Percentiles rank a stretch among this genome's conserved stretches.
Conservation (phyloP, 2,329 filamentous ascomycete genomes). For the Eurotiales sp. region DNA sequence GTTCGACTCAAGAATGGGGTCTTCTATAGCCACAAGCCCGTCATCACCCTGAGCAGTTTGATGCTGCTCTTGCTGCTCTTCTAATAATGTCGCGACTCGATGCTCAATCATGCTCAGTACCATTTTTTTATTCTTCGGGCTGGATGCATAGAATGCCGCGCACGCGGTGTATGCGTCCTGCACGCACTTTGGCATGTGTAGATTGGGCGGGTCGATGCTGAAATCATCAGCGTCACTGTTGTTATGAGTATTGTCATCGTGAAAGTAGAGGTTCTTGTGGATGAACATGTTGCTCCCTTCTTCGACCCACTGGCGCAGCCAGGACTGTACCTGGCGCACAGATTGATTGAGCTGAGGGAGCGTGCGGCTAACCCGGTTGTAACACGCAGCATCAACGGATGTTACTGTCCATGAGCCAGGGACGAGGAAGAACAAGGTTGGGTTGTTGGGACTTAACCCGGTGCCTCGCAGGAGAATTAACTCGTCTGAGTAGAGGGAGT, state of each 20-base stretch:
- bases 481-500: neutral
- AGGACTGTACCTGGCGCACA: conserved; percentile 3
- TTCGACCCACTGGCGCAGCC: conserved; percentile 12
- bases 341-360: conserved; percentile 1
- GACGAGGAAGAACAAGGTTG: conserved; percentile 7
- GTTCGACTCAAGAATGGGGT: neutral
- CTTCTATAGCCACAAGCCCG: neutral
- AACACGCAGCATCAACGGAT: neutral
- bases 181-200: conserved; percentile 12
- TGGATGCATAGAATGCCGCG: conserved; percentile 9
- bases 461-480: neutral
- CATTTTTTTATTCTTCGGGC: conserved; percentile 1
- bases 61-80: conserved; percentile 3
- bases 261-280: conserved; percentile 5
- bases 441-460: neutral
- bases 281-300: conserved; percentile 12
- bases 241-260: neutral
- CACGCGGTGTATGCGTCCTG: conserved; percentile 10
- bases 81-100: conserved; percentile 5
- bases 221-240: neutral
- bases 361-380: neutral
- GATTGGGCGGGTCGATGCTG: neutral
- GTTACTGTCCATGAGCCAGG: conserved; percentile 5
- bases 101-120: conserved; percentile 4
- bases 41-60: no score